Evolutionary conservation across 2,329 filamentous ascomycete species (phyloP), one percentile per base, ranked within the genome.

Genomic region (Mycosphaerella arachidis): DNA sequence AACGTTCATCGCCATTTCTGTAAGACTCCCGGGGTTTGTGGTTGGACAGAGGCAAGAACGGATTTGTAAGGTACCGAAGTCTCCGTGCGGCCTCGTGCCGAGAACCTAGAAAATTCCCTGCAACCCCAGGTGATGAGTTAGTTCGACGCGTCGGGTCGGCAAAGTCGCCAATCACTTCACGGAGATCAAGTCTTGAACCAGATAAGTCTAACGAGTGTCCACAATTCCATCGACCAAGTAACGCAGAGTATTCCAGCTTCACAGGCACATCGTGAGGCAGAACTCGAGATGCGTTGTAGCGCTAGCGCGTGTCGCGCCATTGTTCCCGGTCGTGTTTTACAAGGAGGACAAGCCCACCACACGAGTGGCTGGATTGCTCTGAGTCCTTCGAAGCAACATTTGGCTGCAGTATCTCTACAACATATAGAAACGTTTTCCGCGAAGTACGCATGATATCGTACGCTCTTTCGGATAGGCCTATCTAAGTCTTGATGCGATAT

Each of bases 21-120:
- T 31, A 50, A 48, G 54, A 29, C 24, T 35, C n/a, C 40, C 6
- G 50, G 50, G 50, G 50, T 33, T 30, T 55, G 53, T 57, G 56
- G 56, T 57, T 57, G 56, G 56, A 57, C 56, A 46, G 18, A n/a
- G 13, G 27, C 43, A 9, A 24, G 24, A 18, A 6, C 12, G 40
- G 48, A 51, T 40, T 48, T 60, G 58, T 43, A 50, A 60, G 58
- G 58, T 57, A 60, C 58, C 48, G 58, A 60, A 43, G 9, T 40
- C 29, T 60, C 27, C 30, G 48, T 53, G 20, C 37, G 27, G 45
- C 51, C 24, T 33, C 30, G 48, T 53, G 50, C 50, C 8, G 27
- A 35, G n/a, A 20, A 20, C 1, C 24, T n/a, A 3, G 30, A 18
- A 9, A 3, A 30, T 10, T 33, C 31, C 29, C 50, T 29, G 20